Evolutionary conservation across 1,284 basidiomycete genomes (phyloP).

Genomic region (Cutaneotrichosporon dermatis): DNA sequence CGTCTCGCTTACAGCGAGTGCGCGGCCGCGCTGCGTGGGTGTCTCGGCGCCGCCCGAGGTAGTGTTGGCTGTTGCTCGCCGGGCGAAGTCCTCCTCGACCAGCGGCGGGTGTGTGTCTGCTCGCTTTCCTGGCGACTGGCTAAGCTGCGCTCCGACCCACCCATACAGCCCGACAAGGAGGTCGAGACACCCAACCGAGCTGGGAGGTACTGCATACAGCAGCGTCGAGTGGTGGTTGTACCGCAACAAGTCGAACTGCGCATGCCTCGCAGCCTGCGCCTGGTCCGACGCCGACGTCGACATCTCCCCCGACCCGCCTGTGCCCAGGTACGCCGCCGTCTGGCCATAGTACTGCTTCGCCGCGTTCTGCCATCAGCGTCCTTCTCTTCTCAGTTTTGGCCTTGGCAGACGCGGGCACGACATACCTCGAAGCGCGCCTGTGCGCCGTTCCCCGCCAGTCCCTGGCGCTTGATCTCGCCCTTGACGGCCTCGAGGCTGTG

Average conservation of each 20-base stretch:
- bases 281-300: conserved; percentile 21
- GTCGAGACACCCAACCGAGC: conserved; percentile 43
- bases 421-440: conserved; percentile 44
- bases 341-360: conserved; percentile 45
- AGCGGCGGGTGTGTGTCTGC: conserved; percentile 16
- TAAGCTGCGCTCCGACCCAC: conserved; percentile 40
- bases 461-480: conserved; percentile 42
- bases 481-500: conserved; percentile 34
- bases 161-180: conserved; percentile 42
- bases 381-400: no score
- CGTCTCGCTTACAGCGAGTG: conserved; percentile 18
- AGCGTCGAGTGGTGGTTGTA: conserved; percentile 46
- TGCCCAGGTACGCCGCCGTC: conserved; percentile 34
- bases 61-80: background rate
- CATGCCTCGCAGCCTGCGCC: conserved; percentile 37
- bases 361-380: conserved; percentile 24
- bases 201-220: conserved; percentile 45
- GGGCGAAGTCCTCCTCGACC: conserved; percentile 12
- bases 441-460: conserved; percentile 38
- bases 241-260: conserved; percentile 43
- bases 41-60: conserved; percentile 10
- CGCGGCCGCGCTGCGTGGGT: conserved; percentile 18
- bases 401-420: background rate
- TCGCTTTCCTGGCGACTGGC: conserved; percentile 19
- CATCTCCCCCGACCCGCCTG: background rate